These are phyloP conservation scores for Stagonosporopsis vannaccii DNA, from an alignment of 2,329 filamentous ascomycete genomes.

Conservation along the genomic window DNA sequence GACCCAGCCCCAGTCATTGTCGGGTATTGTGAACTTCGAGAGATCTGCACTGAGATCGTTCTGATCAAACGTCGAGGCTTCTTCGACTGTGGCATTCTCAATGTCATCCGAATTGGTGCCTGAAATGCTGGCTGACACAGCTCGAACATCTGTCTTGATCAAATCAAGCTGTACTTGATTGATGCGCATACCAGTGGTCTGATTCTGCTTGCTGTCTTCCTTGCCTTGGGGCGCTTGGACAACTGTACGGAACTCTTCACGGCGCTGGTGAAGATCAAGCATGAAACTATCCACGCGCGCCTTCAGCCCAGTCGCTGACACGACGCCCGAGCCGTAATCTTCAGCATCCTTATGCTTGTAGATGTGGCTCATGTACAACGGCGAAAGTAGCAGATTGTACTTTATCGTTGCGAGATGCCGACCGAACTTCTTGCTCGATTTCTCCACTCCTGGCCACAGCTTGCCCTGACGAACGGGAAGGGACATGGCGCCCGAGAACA, in stretches of 20 bases:
- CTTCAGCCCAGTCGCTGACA: conserved; percentile 95
- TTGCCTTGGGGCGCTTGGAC: conserved; percentile 69
- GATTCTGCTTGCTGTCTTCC: conserved; percentile 72
- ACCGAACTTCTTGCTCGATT: conserved; percentile 98
- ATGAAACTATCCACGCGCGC: conserved; percentile 96
- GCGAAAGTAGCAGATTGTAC: conserved; percentile 91
- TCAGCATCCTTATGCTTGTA: conserved; percentile 98
- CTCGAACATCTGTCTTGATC: conserved; percentile 87
- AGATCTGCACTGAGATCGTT: conserved; percentile 65
- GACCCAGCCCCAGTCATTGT: conserved; percentile 95
- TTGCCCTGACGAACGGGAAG: conserved; percentile 90
- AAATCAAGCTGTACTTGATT: conserved; percentile 94
- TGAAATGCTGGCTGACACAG: conserved; percentile 88
- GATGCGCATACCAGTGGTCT: conserved; percentile 93
- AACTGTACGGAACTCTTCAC: conserved; percentile 87
- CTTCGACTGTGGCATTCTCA: conserved; percentile 69
- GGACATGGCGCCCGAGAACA: conserved; percentile 94
- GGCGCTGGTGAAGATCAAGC: conserved; percentile 91
- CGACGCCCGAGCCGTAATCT: conserved; percentile 77
- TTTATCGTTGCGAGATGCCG: conserved; percentile 98
- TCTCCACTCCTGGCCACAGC: conserved; percentile 90
- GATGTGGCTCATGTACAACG: conserved; percentile 92
- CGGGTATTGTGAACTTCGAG: conserved; percentile 92
- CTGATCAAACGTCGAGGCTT: conserved; percentile 62
- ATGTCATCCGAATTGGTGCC: conserved; percentile 81